A percentile compares a stretch with the other conserved stretches of the same genome.
Evolutionary conservation across 2,329 filamentous ascomycete species (phyloP).

Genomic region (Ophioceras dolichostomum): DNA sequence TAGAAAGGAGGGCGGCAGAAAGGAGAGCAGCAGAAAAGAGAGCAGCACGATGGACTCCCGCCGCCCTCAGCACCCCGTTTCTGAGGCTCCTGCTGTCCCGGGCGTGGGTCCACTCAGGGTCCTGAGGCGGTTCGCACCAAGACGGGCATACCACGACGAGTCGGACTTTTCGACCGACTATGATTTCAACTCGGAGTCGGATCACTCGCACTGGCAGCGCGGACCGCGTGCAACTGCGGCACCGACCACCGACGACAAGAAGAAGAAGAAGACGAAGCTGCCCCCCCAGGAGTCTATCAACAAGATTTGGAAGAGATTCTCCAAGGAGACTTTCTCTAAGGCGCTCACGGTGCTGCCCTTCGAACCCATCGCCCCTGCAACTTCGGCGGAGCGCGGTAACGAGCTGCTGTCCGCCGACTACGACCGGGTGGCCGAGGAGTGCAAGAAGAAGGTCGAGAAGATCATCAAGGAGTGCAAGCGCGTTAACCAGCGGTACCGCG

Average conservation of each 20-base stretch:
- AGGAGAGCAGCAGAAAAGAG: too few relatives aligned
- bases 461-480: conserved; percentile 55
- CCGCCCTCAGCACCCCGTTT: too few relatives aligned
- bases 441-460: conserved; percentile 47
- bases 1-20: too few relatives aligned
- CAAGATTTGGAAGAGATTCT: conserved; percentile 51
- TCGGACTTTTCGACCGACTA: too few relatives aligned
- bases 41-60: too few relatives aligned
- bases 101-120: too few relatives aligned
- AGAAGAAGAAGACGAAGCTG: conserved; percentile 43
- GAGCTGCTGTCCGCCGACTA: conserved; percentile 49
- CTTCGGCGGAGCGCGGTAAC: conserved; percentile 39
- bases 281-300: conserved; percentile 55
- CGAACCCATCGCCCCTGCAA: conserved; percentile 41
- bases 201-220: too few relatives aligned
- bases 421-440: conserved; percentile 51
- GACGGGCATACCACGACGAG: too few relatives aligned
- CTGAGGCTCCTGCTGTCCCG: too few relatives aligned
- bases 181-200: too few relatives aligned
- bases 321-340: conserved; percentile 50
- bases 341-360: conserved; percentile 54
- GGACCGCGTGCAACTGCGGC: not conserved
- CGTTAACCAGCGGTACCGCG: conserved; percentile 69
- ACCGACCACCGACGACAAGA: conserved; percentile 27
- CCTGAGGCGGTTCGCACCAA: too few relatives aligned